Conservation (phyloP, 371 early-diverging fungal species). For the Furculomyces boomerangus region DNA sequence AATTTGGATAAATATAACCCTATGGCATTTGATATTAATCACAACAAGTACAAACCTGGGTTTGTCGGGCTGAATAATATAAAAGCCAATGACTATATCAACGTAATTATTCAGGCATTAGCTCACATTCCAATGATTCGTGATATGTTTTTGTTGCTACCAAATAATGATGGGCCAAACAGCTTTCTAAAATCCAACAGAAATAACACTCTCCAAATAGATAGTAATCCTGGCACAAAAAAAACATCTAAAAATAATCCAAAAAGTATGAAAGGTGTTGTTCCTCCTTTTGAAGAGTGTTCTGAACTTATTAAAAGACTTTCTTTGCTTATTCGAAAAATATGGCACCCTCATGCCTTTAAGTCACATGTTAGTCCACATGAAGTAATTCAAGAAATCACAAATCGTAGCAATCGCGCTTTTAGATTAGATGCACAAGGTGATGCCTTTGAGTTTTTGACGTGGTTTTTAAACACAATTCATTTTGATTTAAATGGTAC, state of each 20-base stretch:
- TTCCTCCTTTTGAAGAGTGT: constrained; percentile 29
- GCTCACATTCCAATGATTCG: constrained; percentile 77
- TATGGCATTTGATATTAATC: constrained; percentile 64
- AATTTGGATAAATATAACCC: constrained; percentile 39
- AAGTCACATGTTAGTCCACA: constrained; percentile 95
- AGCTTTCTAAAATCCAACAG: not conserved
- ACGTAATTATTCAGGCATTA: constrained; percentile 80
- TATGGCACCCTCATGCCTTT: constrained; percentile 88
- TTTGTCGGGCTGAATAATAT: constrained; percentile 91
- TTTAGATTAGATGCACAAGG: constrained; percentile 67
- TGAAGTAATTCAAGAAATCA: constrained; percentile 85
- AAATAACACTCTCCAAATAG: no score
- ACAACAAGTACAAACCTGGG: constrained; percentile 75
- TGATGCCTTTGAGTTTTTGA: constrained; percentile 78
- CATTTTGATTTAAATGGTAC: constrained; percentile 73
- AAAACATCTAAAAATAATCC: no score
- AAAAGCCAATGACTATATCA: constrained; percentile 91
- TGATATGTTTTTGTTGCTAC: constrained; percentile 53
- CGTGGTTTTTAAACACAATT: constrained; percentile 85
- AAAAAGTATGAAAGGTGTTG: no score
- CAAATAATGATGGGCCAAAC: constrained; percentile 13
- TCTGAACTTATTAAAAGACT: constrained; percentile 52
- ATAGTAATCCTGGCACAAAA: no score
- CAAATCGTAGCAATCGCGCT: constrained; percentile 57
- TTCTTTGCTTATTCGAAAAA: constrained; percentile 63